Conservation (phyloP, 2,329 filamentous ascomycete genomes). For the Ophiostoma perfectum region DNA sequence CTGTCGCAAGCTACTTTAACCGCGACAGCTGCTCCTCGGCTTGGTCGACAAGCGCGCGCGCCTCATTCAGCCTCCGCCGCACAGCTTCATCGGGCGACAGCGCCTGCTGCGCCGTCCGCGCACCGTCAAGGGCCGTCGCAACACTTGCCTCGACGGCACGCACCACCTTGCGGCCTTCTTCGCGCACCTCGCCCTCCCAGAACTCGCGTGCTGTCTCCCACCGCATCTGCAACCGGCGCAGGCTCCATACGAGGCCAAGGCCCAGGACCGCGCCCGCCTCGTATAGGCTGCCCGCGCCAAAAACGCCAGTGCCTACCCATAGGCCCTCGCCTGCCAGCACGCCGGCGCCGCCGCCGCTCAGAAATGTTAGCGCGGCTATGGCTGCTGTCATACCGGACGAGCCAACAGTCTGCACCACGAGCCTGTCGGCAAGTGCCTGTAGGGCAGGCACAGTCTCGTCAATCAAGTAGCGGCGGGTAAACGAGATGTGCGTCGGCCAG, state of each 20-base stretch:
- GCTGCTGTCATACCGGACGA: slow-evolving; percentile 60
- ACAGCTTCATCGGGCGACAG: slow-evolving; percentile 22
- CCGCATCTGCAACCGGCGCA: slow-evolving; percentile 54
- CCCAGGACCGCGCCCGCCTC: slow-evolving; percentile 59
- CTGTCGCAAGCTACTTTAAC: slow-evolving; percentile 30
- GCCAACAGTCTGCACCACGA: slow-evolving; percentile 69
- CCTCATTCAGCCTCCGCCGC: slow-evolving; percentile 31
- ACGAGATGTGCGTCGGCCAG: slow-evolving; percentile 72
- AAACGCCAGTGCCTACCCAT: slow-evolving; percentile 13
- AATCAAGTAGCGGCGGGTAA: slow-evolving; percentile 61
- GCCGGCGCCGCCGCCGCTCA: slow-evolving; percentile 35
- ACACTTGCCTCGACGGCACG: slow-evolving; percentile 51
- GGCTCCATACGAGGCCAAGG: slow-evolving; percentile 54
- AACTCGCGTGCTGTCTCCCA: slow-evolving; percentile 57
- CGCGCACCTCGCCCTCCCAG: slow-evolving; percentile 63
- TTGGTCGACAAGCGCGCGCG: slow-evolving; percentile 43
- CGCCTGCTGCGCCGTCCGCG: slow-evolving; percentile 26
- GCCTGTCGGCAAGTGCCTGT: slow-evolving; percentile 65
- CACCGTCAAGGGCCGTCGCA: slow-evolving; percentile 40
- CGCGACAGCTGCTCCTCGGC: slow-evolving; percentile 46
- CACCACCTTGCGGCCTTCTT: slow-evolving; percentile 60
- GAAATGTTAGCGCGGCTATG: slow-evolving; percentile 52
- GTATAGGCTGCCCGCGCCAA: slow-evolving; percentile 38
- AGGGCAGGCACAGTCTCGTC: slow-evolving; percentile 63
- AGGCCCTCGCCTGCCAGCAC: slow-evolving; percentile 37